Base-by-base conservation (phyloP, 179 eudicot species). In the Nepenthes alata region DNA sequence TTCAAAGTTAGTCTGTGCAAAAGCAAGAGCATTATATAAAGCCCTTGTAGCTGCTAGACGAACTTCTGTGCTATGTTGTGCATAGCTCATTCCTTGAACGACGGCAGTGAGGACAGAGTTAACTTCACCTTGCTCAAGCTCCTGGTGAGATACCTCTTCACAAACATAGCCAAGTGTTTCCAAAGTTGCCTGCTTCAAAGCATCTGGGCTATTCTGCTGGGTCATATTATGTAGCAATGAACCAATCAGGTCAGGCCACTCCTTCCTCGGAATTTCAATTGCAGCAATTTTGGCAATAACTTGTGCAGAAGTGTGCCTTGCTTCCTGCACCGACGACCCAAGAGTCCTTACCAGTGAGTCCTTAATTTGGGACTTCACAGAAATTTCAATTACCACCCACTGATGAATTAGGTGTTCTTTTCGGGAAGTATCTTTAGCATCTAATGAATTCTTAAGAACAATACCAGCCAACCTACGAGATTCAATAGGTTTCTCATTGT, bases 81-180 rank as follows among this genome's bases (percentile, higher is more conserved):
- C 70, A 48, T 55, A 75, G 65, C 71, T 84, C 97, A 91, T 91
- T 45, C 97, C 97, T 67, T 88, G 96, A 64, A 86, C 95, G 7
- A 91, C 96, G 63, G 97, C 97, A 62, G 97, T 91, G 9, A 91
- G 91, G 47, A 91, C 75, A 51, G 85, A 67, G 72, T 91, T 91
- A 3, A 91, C 97, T 78, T 91, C 95, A 48, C 67, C 83, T 68
- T 91, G 97, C 64, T 75, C 91, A 64, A 91, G 85, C 72, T 79
- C 95, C 38, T 82, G 76, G 65, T 82, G 83, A 16, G 96, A 85
- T 53, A 85, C 77, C 86, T 91, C 97, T 76, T 91, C 97, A 59
- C 97, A 91, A 5, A 88, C 88, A 71, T 82, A 91, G 7, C 96
- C 97, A 36, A 91, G 89, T 4, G 97, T 81, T 70, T 91, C 96